Conservation (phyloP, 257 asterid species). For the Solanum chaucha region DNA sequence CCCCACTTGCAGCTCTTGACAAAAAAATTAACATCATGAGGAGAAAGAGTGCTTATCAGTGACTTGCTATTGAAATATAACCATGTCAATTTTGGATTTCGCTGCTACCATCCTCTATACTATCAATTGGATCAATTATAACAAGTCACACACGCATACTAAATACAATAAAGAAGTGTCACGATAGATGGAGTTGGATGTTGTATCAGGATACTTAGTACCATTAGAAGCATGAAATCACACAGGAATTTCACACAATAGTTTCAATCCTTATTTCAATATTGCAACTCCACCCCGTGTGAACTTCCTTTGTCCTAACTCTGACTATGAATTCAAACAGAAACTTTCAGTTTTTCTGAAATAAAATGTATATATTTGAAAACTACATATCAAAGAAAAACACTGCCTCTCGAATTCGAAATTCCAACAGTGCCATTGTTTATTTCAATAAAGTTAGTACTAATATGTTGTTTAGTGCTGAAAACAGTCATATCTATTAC, state of each 20-base stretch:
- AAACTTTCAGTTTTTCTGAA: not conserved
- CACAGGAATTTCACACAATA: not conserved
- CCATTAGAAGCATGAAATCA: not conserved
- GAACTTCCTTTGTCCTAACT: not conserved
- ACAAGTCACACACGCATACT: not conserved
- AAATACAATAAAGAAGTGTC: not conserved
- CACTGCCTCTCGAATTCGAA: not conserved
- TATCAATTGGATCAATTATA: not conserved
- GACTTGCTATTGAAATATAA: not conserved
- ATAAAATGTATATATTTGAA: not conserved
- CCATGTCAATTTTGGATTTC: not conserved
- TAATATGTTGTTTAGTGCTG: not conserved
- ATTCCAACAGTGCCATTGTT: not conserved
- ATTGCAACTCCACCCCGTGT: not conserved
- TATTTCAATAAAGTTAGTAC: not conserved
- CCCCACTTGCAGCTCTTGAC: not conserved
- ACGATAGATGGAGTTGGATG: not conserved
- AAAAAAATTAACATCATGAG: not conserved
- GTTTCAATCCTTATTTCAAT: not conserved
- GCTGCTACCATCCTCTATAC: not conserved
- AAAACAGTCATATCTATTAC: not conserved
- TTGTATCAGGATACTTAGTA: not conserved
- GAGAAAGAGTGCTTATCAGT: not conserved
- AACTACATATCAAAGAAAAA: not conserved
- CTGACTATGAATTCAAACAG: not conserved